Evolutionary conservation across 805 yeast species (phyloP).

Genomic region (Cephaloascus albidus): DNA sequence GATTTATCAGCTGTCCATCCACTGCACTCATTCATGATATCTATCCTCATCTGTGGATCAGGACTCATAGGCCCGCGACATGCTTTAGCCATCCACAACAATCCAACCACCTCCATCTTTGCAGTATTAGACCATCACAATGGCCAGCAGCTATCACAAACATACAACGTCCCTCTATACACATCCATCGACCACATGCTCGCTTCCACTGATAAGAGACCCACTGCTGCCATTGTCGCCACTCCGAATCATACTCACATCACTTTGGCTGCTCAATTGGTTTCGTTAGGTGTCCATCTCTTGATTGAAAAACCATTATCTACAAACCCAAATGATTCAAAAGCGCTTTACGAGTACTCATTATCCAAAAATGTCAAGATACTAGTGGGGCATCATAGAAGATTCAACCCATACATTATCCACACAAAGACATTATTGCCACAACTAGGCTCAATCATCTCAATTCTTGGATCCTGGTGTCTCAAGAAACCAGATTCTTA

Average conservation of each 20-base stretch:
- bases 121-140: constrained; percentile 17
- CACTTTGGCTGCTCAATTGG: constrained; percentile 20
- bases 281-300: constrained; percentile 22
- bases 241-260: constrained; percentile 34
- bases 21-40: no score
- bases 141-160: constrained; percentile 10
- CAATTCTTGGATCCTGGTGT: constrained; percentile 32
- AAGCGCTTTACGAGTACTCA: constrained; percentile 19
- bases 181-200: constrained; percentile 5
- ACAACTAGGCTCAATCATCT: constrained; percentile 21
- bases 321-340: constrained; percentile 21
- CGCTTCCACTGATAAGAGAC: constrained; percentile 5
- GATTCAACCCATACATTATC: constrained; percentile 31
- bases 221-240: constrained; percentile 29
- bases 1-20: no score
- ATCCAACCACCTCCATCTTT: constrained; percentile 11
- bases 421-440: constrained; percentile 23
- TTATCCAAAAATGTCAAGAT: constrained; percentile 16
- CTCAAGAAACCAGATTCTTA: constrained; percentile 23
- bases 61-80: constrained; percentile 20
- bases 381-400: constrained; percentile 31
- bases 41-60: constrained; percentile 8
- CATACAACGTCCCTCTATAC: constrained; percentile 10
- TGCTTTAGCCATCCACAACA: constrained; percentile 12
- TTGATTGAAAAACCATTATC: constrained; percentile 32